Conservation (phyloP, 352 stramenopile species). For the Pythium periplocum region DNA sequence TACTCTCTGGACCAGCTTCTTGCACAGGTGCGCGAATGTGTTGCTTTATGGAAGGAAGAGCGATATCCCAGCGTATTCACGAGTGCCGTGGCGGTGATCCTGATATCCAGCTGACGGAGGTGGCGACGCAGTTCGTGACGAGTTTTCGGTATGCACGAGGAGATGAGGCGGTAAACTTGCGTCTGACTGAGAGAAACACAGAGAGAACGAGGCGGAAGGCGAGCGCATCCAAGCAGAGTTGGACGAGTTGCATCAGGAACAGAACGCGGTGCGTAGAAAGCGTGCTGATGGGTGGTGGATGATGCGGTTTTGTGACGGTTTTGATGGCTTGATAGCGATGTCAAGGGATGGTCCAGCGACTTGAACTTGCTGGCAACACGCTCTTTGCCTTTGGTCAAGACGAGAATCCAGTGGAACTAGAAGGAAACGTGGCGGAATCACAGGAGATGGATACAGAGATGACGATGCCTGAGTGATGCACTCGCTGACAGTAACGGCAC, state of each 20-base stretch:
- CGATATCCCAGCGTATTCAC: too few relatives aligned
- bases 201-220: constrained; percentile 47
- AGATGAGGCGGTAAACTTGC: background rate
- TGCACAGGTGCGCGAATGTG: too few relatives aligned
- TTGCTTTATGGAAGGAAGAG: too few relatives aligned
- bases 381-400: constrained; percentile 13
- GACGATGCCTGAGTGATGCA: constrained; percentile 1
- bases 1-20: too few relatives aligned
- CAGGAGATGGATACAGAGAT: background rate
- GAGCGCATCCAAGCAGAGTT: constrained; percentile 54
- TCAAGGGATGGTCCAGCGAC: constrained; percentile 9
- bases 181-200: constrained; percentile 2
- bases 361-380: constrained; percentile 14
- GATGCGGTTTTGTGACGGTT: background rate
- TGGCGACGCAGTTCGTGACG: constrained; percentile 18
- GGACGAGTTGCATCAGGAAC: constrained; percentile 44
- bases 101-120: constrained; percentile 13
- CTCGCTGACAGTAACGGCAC: too few relatives aligned
- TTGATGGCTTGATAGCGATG: constrained; percentile 8
- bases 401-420: constrained; percentile 2
- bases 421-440: constrained; percentile 1
- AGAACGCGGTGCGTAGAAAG: constrained; percentile 35
- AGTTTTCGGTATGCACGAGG: constrained; percentile 12
- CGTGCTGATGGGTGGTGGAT: background rate
- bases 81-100: too few relatives aligned